Conservation (phyloP, 2,329 filamentous ascomycete species). For the Xylariales sp. region DNA sequence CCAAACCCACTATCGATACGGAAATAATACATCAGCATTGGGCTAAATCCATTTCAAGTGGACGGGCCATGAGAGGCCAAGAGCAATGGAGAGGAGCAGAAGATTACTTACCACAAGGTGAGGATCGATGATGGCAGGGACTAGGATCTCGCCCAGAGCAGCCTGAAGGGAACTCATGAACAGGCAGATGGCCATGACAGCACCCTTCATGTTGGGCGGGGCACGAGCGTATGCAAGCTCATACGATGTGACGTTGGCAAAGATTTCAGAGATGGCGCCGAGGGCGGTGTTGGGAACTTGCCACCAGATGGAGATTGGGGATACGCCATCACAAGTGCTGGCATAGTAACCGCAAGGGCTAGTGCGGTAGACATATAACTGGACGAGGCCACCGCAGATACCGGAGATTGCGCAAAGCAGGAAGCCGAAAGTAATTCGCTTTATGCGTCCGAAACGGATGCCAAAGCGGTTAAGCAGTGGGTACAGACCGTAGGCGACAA, state of each 20-base stretch:
- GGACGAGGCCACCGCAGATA: conserved; percentile 32
- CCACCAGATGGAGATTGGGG: conserved; percentile 49
- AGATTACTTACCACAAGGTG: not conserved
- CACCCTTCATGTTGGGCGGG: conserved; percentile 45
- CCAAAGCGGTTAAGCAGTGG: conserved; percentile 33
- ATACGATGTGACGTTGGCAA: conserved; percentile 46
- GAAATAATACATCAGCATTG: too few species aligned
- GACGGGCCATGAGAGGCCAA: too few species aligned
- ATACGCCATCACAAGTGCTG: conserved; percentile 28
- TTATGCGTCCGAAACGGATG: conserved; percentile 42
- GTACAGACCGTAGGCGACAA: conserved; percentile 47
- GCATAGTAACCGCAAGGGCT: conserved; percentile 37
- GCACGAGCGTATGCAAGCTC: conserved; percentile 48
- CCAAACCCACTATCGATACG: not conserved
- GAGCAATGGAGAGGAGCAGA: too few species aligned
- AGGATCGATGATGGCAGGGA: not conserved
- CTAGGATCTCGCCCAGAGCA: not conserved
- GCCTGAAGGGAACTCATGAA: conserved; percentile 24
- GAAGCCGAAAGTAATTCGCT: conserved; percentile 46
- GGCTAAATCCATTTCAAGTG: too few species aligned
- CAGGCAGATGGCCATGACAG: conserved; percentile 45
- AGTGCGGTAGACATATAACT: conserved; percentile 34
- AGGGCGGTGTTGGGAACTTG: conserved; percentile 49
- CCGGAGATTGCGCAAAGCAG: conserved; percentile 43
- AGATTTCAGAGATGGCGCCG: conserved; percentile 47